These are phyloP conservation scores for Triticum dicoccoides DNA, from an alignment of 176 grass and related monocot genomes.

Conservation along the genomic window DNA sequence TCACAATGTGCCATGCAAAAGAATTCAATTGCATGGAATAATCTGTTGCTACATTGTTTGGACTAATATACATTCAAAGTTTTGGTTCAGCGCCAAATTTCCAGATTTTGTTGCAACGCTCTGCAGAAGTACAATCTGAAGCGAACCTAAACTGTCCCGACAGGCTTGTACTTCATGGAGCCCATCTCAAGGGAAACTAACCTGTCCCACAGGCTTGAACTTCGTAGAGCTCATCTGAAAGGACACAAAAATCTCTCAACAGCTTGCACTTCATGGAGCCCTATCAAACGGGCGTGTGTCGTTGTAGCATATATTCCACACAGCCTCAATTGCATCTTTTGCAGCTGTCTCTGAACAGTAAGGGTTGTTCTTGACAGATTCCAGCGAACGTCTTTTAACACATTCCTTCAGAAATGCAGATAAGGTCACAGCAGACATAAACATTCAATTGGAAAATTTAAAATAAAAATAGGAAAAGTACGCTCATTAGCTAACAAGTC, in stretches of 20 bases:
- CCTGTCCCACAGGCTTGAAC: neutral
- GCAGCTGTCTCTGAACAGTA: slow-evolving; percentile 58
- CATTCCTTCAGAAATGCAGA: slow-evolving; percentile 64
- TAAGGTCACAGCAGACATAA: neutral
- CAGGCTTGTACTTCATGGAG: slow-evolving; percentile 42
- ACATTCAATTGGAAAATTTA: slow-evolving; percentile 1
- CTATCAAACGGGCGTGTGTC: slow-evolving; percentile 83
- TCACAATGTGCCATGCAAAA: neutral
- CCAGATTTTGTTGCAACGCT: neutral
- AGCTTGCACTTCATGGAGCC: slow-evolving; percentile 48
- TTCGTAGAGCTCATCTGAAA: neutral
- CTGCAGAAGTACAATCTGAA: slow-evolving; percentile 26
- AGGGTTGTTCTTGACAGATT: slow-evolving; percentile 66
- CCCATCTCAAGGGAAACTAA: slow-evolving; percentile 35
- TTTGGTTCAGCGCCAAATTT: slow-evolving; percentile 5
- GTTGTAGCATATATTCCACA: slow-evolving; percentile 92
- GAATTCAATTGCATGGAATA: slow-evolving; percentile 8
- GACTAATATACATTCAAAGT: neutral
- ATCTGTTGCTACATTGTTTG: neutral
- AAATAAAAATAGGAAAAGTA: neutral
- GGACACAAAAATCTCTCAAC: neutral
- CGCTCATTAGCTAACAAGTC: neutral
- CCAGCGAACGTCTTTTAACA: slow-evolving; percentile 70
- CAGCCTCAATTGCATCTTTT: slow-evolving; percentile 86
- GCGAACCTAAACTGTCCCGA: slow-evolving; percentile 10